A percentile compares a stretch with the other conserved stretches of the same genome.
Evolutionary conservation across 805 yeast genomes (phyloP).

Genomic region (Maudiozyma bulderi): DNA sequence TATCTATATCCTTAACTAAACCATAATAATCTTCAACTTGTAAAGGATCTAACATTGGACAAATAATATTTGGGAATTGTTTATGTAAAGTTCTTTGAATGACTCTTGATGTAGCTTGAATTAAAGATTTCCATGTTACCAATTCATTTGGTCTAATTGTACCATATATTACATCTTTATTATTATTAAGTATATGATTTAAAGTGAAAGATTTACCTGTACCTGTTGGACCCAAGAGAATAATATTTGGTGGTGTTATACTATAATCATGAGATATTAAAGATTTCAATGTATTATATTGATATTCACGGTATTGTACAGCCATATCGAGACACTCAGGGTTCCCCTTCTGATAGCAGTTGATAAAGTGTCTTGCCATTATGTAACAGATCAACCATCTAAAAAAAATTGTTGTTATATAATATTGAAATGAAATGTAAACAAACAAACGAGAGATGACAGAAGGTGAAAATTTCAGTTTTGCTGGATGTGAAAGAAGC

Average conservation of each 20-base stretch:
- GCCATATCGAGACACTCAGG: not conserved
- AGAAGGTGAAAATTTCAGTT: too few species aligned
- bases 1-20: constrained; percentile 16
- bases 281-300: constrained; percentile 13
- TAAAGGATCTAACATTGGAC: constrained; percentile 17
- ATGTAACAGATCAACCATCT: too few species aligned
- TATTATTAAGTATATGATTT: constrained; percentile 10
- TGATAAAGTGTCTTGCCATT: too few species aligned
- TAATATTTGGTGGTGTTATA: constrained; percentile 18
- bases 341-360: too few species aligned
- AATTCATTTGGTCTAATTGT: constrained; percentile 23
- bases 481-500: too few species aligned
- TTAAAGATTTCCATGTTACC: constrained; percentile 26
- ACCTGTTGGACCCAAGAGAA: constrained; percentile 23
- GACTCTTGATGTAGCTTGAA: constrained; percentile 22
- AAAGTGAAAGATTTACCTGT: constrained; percentile 25
- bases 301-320: constrained; percentile 15
- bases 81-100: constrained; percentile 13
- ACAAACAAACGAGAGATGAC: too few species aligned
- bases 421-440: too few species aligned
- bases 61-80: constrained; percentile 5
- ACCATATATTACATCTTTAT: constrained; percentile 10
- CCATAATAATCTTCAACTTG: constrained; percentile 25
- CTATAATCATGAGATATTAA: constrained; percentile 15
- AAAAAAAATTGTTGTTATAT: too few species aligned